Evolutionary conservation across 2,329 filamentous ascomycete genomes (phyloP).

Genomic region (Tolypocladium sp.): DNA sequence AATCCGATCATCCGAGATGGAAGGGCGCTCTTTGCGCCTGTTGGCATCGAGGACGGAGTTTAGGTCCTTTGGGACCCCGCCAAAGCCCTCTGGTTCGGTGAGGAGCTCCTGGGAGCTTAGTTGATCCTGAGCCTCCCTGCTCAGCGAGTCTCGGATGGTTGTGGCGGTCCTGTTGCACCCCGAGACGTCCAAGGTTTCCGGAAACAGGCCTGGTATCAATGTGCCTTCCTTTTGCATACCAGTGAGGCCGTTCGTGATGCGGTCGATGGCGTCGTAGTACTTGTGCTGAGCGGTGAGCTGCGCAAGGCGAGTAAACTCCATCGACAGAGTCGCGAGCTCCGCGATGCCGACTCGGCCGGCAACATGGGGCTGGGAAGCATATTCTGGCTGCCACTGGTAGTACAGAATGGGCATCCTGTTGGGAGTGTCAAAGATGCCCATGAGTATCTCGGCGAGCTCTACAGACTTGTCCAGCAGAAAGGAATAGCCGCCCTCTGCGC

Average conservation of each 20-base stretch:
- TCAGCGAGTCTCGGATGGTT: conserved; percentile 16
- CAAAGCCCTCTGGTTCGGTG: conserved; percentile 18
- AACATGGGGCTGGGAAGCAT: conserved; percentile 52
- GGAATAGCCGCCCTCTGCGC: conserved; percentile 43
- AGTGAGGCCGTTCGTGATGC: conserved; percentile 73
- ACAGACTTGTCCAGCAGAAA: conserved; percentile 69
- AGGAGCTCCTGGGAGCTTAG: conserved; percentile 20
- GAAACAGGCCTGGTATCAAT: conserved; percentile 70
- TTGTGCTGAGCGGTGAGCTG: conserved; percentile 73
- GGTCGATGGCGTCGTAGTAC: conserved; percentile 84
- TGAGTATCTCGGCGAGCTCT: conserved; percentile 71
- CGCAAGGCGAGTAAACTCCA: conserved; percentile 85
- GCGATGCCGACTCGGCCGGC: conserved; percentile 51
- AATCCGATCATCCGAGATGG: not conserved
- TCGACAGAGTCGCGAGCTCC: conserved; percentile 70
- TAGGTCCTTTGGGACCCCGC: conserved; percentile 1
- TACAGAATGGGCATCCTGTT: conserved; percentile 85
- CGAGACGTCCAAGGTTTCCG: conserved; percentile 65
- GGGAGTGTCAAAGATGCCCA: conserved; percentile 81
- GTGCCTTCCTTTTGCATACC: conserved; percentile 63
- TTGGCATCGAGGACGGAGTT: not conserved
- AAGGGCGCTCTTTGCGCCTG: not conserved
- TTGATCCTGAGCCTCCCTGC: conserved; percentile 24
- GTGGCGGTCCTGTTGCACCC: conserved; percentile 59
- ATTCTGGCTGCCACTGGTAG: conserved; percentile 66